Evolutionary conservation across 371 early-diverging fungal species (phyloP), one percentile per base, ranked within the genome.

Genomic region (Apophysomyces trapeziformis): DNA sequence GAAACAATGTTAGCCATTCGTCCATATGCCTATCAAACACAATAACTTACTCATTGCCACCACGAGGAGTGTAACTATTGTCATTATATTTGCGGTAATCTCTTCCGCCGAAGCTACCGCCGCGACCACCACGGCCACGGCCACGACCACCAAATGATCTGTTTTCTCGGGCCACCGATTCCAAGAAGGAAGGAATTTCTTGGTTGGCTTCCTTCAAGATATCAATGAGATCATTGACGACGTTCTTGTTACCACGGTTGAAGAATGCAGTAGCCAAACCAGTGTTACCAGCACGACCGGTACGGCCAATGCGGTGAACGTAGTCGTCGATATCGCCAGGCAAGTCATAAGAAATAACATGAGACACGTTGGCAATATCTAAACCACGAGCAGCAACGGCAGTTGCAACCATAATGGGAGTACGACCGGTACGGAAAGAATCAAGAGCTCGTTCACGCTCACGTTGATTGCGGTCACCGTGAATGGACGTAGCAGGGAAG

Each of bases 381-480:
- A 96, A 77, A 66, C 98, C 98, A 76, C 98, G 87, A 26, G 96
- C 91, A 63, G 93, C 96, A 6, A 98, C 94, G 43, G 95, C 95
- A 3, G 97, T 98, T 35, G 95, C 96, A 39, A 97, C 92, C 43
- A 98, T 69, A 58, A 96, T 89, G 4, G 93, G 93, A 50, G 89
- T 88, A 32, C 78, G 79, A 32, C 90, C 93, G 13, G 70, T 73
- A 71, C 87, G 90, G 88, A 96, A 98, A 16, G 87, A 85, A n/a
- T 73, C 58, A 7, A 95, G 75, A 0, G 92, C 91, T 58, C 77
- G 79, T 73, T 95, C 96, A 43, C 98, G 88, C 73, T 93, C 94
- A 41, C 82, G 70, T 70, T 95, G 95, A 0, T 84, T 83, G 57
- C 90, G 81, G 63, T 91, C 93, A 41, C 92, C 92, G 63, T 93